phyloP scores from a whole-genome alignment of 2,329 filamentous ascomycete species.

The Endoconidiophora laricicola region DNA sequence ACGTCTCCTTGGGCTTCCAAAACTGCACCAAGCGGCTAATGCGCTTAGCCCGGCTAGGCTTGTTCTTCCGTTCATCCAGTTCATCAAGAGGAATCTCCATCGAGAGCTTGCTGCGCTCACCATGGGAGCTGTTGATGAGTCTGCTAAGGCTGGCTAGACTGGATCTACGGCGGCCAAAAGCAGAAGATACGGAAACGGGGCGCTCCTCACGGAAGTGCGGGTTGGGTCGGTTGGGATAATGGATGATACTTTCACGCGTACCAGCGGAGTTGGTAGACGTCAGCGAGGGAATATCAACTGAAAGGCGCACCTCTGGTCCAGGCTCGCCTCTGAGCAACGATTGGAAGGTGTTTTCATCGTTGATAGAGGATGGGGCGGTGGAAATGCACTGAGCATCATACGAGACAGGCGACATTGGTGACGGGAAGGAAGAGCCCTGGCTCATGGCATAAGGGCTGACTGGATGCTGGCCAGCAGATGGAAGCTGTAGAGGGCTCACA shows the following conservation, averaged over 20 bases:
- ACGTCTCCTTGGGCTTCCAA: constrained; percentile 43
- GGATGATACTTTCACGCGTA: constrained; percentile 47
- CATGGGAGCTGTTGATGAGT: constrained; percentile 57
- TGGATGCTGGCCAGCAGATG: constrained; percentile 30
- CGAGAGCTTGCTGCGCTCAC: constrained; percentile 58
- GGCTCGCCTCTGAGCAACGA: constrained; percentile 59
- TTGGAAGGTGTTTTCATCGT: constrained; percentile 54
- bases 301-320: constrained; percentile 54
- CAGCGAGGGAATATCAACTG: constrained; percentile 54
- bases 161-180: constrained; percentile 53
- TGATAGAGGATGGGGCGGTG: constrained; percentile 57
- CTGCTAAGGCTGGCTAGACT: constrained; percentile 64
- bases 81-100: constrained; percentile 45
- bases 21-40: constrained; percentile 64
- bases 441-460: constrained; percentile 49
- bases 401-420: constrained; percentile 50
- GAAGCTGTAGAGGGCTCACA: constrained; percentile 28
- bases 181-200: constrained; percentile 44
- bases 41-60: constrained; percentile 48
- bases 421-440: constrained; percentile 49
- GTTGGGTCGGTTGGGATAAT: constrained; percentile 21
- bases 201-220: constrained; percentile 38
- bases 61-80: constrained; percentile 39
- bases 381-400: constrained; percentile 58
- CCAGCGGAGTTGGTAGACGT: constrained; percentile 66